phyloP scores from a whole-genome alignment of 2,329 filamentous ascomycete species.

The Penicillium sp. region DNA sequence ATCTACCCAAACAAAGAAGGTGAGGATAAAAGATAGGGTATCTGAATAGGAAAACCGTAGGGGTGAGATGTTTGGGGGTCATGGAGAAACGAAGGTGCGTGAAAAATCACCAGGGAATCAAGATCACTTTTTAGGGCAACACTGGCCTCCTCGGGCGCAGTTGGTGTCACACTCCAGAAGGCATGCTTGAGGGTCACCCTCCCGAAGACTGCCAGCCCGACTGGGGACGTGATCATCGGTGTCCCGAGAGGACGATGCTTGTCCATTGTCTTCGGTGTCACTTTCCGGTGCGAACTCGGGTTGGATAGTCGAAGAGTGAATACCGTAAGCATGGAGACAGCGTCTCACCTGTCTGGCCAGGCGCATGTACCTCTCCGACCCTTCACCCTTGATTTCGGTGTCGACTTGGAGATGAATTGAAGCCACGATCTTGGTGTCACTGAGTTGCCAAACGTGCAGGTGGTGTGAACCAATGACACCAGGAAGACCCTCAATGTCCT shows the following conservation, averaged over 20 bases:
- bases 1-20: neutral
- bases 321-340: conserved; percentile 92
- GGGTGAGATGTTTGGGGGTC: conserved; percentile 1
- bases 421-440: conserved; percentile 89
- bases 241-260: conserved; percentile 24
- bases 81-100: neutral
- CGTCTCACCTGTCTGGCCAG: conserved; percentile 77
- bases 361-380: conserved; percentile 80
- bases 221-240: conserved; percentile 29
- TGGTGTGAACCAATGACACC: conserved; percentile 92
- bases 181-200: conserved; percentile 42
- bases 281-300: conserved; percentile 66
- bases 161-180: conserved; percentile 51
- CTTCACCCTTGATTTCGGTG: conserved; percentile 82
- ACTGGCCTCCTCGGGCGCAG: conserved; percentile 44
- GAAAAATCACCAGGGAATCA: conserved; percentile 11
- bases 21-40: conserved; percentile 2
- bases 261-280: conserved; percentile 33
- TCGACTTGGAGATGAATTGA: conserved; percentile 90
- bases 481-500: conserved; percentile 81
- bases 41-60: conserved; percentile 3
- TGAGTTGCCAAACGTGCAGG: conserved; percentile 96
- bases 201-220: conserved; percentile 38
- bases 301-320: conserved; percentile 96
- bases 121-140: conserved; percentile 40